Base-by-base conservation (phyloP, 1,139 yeast genomes). In the Scheffersomyces illinoinensis region DNA sequence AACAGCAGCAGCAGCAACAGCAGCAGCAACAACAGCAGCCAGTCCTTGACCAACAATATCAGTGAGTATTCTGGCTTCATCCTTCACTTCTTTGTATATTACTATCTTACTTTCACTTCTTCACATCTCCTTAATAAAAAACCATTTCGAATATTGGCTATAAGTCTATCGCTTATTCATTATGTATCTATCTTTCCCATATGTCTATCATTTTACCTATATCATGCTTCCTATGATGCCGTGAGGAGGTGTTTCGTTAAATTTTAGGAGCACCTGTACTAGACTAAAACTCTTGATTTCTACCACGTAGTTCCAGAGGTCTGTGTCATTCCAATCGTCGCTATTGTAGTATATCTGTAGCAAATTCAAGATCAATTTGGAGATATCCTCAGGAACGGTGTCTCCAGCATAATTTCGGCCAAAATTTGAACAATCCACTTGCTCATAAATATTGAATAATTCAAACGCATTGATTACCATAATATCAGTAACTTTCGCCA, bases 221-320 rank as follows among this genome's bases (percentile, higher is more conserved):
- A 33, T 33, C 17, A 33, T 33, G 10, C 43, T 33, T 33, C 43
- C 43, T 33, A 33, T 57, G 24, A 65, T 56, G 39, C 64, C 64
- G 53, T 58, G 58, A 47, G 54, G 59, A 6, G 72, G 72, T 50
- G 59, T 54, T 47, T 60, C 63, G 49, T 64, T 64, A 59, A 60
- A 68, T 50, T 59, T 61, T 68, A 68, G 65, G 57, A 71, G 59
- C 56, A 68, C 58, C 33, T 64, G 62, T 8, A 68, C 69, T 53
- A 70, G 61, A 26, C 59, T 60, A 50, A 58, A 60, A 56, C 66
- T 67, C 57, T 66, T 67, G 51, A 64, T 58, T 46, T 62, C 65
- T 43, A 66, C 62, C 5, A 71, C 62, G 52, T 62, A 66, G 14
- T 58, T 57, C 74, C 74, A 70, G 24, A 71, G 58, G 17, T 62